phyloP scores from a whole-genome alignment of 2,329 filamentous ascomycete species.

The Sporothrix brunneoviolacea region DNA sequence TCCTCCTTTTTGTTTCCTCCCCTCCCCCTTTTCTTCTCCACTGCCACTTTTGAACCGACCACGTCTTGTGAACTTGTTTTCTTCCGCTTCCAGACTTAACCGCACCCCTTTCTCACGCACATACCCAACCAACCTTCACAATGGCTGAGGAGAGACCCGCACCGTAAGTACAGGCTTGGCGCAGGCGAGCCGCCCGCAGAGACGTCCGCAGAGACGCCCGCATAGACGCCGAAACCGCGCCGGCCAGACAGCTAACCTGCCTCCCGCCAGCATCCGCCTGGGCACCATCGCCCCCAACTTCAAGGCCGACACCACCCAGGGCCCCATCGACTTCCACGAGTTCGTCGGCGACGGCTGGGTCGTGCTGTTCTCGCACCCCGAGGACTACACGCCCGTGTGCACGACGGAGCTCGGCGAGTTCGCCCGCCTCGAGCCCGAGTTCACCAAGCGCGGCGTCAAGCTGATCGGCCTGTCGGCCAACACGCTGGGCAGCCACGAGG shows the following conservation, averaged over 20 bases:
- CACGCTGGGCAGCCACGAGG: conserved; percentile 72
- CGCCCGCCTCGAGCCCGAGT: conserved; percentile 81
- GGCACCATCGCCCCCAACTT: conserved; percentile 71
- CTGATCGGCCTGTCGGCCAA: conserved; percentile 88
- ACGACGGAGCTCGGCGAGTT: conserved; percentile 91
- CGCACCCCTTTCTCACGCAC: neutral
- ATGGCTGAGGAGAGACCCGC: conserved; percentile 29
- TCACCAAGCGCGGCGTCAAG: conserved; percentile 80
- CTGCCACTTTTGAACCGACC: neutral
- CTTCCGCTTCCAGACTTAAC: too few species aligned
- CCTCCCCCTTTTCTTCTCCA: neutral
- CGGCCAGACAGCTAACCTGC: conserved; percentile 4
- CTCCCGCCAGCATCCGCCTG: conserved; percentile 49
- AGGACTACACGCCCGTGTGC: conserved; percentile 91
- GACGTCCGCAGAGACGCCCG: neutral
- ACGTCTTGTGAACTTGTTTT: neutral
- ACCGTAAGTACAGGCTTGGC: conserved; percentile 24
- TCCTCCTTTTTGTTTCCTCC: neutral
- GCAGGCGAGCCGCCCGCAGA: neutral
- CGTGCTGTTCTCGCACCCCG: conserved; percentile 77
- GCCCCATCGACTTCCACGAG: conserved; percentile 75
- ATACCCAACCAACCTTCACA: conserved; percentile 19
- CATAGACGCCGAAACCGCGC: too few species aligned
- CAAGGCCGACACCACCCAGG: conserved; percentile 70
- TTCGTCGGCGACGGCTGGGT: conserved; percentile 75